A percentile compares a stretch with the other conserved stretches of the same genome.
phyloP scores from a whole-genome alignment of 768 basidiomycete genomes.

The Lepiota subincarnata region DNA sequence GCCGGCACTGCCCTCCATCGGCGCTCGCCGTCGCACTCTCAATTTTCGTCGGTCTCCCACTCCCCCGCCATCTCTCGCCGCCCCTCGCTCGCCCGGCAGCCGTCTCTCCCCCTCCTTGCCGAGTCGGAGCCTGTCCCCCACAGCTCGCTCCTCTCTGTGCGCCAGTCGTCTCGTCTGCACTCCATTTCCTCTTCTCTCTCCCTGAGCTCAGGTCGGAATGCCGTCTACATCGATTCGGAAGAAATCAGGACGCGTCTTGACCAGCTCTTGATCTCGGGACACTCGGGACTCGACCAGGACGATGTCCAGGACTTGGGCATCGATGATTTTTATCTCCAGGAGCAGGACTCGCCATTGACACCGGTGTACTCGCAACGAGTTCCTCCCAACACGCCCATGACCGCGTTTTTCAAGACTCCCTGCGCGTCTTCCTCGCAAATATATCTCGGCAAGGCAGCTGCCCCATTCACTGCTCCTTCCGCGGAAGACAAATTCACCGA shows the following conservation, averaged over 20 bases:
- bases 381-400: slow-evolving; percentile 20
- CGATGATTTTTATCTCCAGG: slow-evolving; percentile 6
- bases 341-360: background rate
- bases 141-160: slow-evolving; percentile 1
- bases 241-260: slow-evolving; percentile 24
- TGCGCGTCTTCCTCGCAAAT: slow-evolving; percentile 25
- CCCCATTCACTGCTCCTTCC: background rate
- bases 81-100: slow-evolving; percentile 14
- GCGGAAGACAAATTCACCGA: background rate
- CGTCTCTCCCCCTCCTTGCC: slow-evolving; percentile 14
- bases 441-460: slow-evolving; percentile 19
- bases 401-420: slow-evolving; percentile 13
- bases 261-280: slow-evolving; percentile 19
- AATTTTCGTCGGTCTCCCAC: background rate
- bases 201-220: slow-evolving; percentile 20
- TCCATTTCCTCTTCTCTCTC: slow-evolving; percentile 8
- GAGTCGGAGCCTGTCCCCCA: slow-evolving; percentile 10
- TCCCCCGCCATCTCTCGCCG: slow-evolving; percentile 9
- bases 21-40: background rate
- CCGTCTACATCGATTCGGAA: slow-evolving; percentile 33
- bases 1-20: background rate
- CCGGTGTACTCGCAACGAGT: slow-evolving; percentile 1
- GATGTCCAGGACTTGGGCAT: slow-evolving; percentile 4
- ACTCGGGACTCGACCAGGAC: slow-evolving; percentile 11
- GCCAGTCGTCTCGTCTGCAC: slow-evolving; percentile 7